Evolutionary conservation across 345 rosid species (phyloP).

Genomic region (Conringia planisiliqua): DNA sequence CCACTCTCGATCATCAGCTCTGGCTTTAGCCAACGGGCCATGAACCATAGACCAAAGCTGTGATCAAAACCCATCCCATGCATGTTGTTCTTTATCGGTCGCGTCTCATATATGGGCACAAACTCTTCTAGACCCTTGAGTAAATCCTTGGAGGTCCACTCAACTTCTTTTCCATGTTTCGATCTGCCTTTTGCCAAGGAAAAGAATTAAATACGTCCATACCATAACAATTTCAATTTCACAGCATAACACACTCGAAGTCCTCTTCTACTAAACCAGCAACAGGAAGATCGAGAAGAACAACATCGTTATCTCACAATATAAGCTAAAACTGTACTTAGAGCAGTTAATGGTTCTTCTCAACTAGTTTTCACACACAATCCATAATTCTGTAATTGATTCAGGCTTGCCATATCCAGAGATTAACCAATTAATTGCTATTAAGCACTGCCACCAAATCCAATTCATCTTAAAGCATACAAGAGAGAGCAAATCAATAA

Average conservation of each 20-base stretch:
- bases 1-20: conserved; percentile 97
- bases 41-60: conserved; percentile 99
- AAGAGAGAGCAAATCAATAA: not conserved
- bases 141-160: conserved; percentile 95
- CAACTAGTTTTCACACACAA: not conserved
- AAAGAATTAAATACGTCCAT: conserved; percentile 45
- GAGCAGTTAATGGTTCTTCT: not conserved
- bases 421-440: not conserved
- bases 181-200: conserved; percentile 99
- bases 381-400: not conserved
- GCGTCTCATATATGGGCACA: conserved; percentile 82
- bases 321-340: not conserved
- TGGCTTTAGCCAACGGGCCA: conserved; percentile 81
- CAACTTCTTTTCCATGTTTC: conserved; percentile 93
- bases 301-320: not conserved
- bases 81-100: conserved; percentile 93
- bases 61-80: conserved; percentile 99
- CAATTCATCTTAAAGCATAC: not conserved
- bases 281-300: not conserved
- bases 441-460: not conserved
- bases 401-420: not conserved
- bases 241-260: not conserved
- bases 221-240: conserved; percentile 28
- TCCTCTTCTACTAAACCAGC: not conserved
- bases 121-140: conserved; percentile 88